A percentile compares a stretch with the other conserved stretches of the same genome.
phyloP scores from a whole-genome alignment of 148 eudicot species.

The Persicaria tinctoria region DNA sequence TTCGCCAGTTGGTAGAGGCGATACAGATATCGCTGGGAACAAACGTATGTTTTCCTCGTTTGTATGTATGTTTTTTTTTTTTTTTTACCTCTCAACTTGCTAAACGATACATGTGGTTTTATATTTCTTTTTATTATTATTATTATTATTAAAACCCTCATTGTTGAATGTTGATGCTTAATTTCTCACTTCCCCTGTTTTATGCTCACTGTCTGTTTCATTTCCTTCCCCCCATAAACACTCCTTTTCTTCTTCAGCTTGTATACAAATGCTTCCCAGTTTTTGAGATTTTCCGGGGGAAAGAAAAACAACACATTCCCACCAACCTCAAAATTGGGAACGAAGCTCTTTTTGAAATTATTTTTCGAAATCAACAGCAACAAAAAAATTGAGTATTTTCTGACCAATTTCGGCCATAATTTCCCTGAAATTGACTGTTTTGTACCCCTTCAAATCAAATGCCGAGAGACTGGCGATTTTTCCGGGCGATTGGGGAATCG shows the following conservation, averaged over 20 bases:
- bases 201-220: neutral
- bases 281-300: neutral
- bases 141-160: too few species aligned
- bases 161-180: neutral
- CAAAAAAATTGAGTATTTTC: neutral
- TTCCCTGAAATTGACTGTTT: conserved; percentile 6
- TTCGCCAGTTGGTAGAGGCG: too few species aligned
- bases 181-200: conserved; percentile 9
- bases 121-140: too few species aligned
- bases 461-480: conserved; percentile 25
- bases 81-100: too few species aligned
- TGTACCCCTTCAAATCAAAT: conserved; percentile 24
- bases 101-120: too few species aligned
- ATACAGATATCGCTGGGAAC: too few species aligned
- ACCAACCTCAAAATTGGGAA: conserved; percentile 1
- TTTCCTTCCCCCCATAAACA: conserved; percentile 2
- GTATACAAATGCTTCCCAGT: neutral
- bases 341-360: neutral
- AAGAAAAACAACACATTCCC: neutral
- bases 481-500: conserved; percentile 34
- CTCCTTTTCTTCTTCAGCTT: neutral
- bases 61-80: too few species aligned
- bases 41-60: too few species aligned
- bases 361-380: neutral
- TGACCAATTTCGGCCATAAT: conserved; percentile 1